Evolutionary conservation across 805 yeast genomes (phyloP).

Genomic region (Monosporozyma unispora): DNA sequence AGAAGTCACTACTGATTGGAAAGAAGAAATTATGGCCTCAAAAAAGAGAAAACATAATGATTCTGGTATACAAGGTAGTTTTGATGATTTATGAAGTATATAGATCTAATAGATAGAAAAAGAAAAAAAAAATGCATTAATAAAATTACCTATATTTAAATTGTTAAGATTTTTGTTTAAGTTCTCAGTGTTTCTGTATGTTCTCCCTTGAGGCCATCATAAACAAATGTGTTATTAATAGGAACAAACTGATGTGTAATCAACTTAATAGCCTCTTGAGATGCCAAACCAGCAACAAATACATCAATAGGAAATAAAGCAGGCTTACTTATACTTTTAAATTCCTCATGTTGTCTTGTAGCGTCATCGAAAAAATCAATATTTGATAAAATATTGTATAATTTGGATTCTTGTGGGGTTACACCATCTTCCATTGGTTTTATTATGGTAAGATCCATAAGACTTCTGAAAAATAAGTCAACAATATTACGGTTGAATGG

Average conservation of each 20-base stretch:
- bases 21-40: constrained; percentile 58
- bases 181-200: neutral
- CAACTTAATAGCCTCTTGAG: constrained; percentile 74
- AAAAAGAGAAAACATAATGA: constrained; percentile 45
- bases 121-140: neutral
- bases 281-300: constrained; percentile 73
- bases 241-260: constrained; percentile 78
- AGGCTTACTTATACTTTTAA: constrained; percentile 28
- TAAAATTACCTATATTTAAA: neutral
- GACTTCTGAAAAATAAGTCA: neutral
- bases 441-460: neutral
- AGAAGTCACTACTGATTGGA: constrained; percentile 72
- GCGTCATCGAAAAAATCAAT: neutral
- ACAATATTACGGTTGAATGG: neutral
- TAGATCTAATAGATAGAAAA: neutral
- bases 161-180: neutral
- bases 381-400: neutral
- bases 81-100: constrained; percentile 44
- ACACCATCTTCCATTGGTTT: neutral
- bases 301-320: constrained; percentile 23
- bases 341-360: neutral
- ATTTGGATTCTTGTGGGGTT: neutral
- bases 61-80: constrained; percentile 43
- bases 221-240: constrained; percentile 56
- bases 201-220: constrained; percentile 44